Percentiles rank a stretch among this genome's conserved stretches.
These are phyloP conservation scores for Malassezia restricta DNA, from an alignment of 1,284 basidiomycete species.

Conservation along the genomic window DNA sequence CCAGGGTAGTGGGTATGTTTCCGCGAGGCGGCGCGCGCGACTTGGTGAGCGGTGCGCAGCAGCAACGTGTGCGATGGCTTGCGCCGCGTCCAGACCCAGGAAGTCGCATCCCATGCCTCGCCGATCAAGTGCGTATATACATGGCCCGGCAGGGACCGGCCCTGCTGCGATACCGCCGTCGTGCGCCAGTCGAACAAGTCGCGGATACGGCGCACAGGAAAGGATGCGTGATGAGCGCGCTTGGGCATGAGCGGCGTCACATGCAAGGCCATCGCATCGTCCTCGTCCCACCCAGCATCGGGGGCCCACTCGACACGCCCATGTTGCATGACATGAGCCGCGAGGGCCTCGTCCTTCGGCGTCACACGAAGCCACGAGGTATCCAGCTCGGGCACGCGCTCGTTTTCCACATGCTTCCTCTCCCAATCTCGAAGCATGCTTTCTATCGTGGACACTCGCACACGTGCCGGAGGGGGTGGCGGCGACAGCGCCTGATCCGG, in stretches of 20 bases:
- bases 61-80: conserved; percentile 6
- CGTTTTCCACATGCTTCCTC: not conserved
- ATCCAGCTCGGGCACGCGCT: not conserved
- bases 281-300: not conserved
- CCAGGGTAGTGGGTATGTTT: not conserved
- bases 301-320: not conserved
- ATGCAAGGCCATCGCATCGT: not conserved
- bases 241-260: not conserved
- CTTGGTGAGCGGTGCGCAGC: conserved; percentile 6
- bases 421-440: not conserved
- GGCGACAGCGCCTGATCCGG: not conserved
- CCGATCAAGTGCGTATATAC: conserved; percentile 1
- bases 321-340: not conserved
- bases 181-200: conserved; percentile 15
- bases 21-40: not conserved
- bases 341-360: no score
- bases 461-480: not conserved
- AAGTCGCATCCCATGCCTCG: not conserved
- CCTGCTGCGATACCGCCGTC: conserved; percentile 10
- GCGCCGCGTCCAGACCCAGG: conserved; percentile 5
- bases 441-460: not conserved
- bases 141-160: conserved; percentile 6
- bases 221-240: not conserved
- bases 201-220: not conserved
- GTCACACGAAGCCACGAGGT: no score